Percentiles rank a stretch among this genome's conserved stretches.
These are phyloP conservation scores for Thelonectria olida DNA, from an alignment of 2,329 filamentous ascomycete genomes.

Conservation along the genomic window DNA sequence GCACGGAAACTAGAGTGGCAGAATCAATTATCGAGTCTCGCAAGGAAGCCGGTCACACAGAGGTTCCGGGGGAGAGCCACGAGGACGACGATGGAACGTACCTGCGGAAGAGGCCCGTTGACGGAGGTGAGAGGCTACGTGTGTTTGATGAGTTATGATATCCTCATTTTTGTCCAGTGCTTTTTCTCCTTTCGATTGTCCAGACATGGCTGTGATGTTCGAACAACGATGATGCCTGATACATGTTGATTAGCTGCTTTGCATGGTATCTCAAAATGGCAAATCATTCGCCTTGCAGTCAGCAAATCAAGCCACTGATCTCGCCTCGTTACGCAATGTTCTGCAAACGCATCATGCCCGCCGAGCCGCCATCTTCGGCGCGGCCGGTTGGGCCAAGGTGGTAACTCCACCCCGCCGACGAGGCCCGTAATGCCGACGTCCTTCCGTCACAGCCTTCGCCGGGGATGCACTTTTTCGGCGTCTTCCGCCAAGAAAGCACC, in stretches of 20 bases:
- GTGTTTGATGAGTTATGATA: conserved; percentile 58
- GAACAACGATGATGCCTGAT: not conserved
- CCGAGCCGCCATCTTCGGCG: conserved; percentile 16
- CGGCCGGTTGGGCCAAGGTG: conserved; percentile 2
- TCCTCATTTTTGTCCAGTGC: not conserved
- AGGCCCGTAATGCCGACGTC: not conserved
- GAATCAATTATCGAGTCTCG: conserved; percentile 36
- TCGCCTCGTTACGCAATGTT: conserved; percentile 1
- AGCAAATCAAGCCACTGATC: not conserved
- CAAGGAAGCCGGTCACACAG: conserved; percentile 33
- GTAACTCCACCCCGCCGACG: not conserved
- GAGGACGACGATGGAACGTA: conserved; percentile 35
- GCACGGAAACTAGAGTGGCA: conserved; percentile 27
- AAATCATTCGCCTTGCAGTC: not conserved
- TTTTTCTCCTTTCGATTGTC: not conserved
- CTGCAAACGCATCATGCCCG: not conserved
- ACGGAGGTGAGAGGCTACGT: conserved; percentile 50
- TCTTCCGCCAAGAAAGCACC: not conserved
- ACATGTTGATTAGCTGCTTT: conserved; percentile 8
- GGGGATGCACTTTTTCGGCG: not conserved
- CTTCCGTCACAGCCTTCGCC: conserved; percentile 2
- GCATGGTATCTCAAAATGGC: not conserved
- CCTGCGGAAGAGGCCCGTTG: conserved; percentile 38
- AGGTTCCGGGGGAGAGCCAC: conserved; percentile 29
- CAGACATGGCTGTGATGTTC: too few relatives aligned